Percentiles rank a stretch among this genome's conserved stretches.
Evolutionary conservation across 352 stramenopile species (phyloP).

Genomic region (Globisporangium cylindrosporum): DNA sequence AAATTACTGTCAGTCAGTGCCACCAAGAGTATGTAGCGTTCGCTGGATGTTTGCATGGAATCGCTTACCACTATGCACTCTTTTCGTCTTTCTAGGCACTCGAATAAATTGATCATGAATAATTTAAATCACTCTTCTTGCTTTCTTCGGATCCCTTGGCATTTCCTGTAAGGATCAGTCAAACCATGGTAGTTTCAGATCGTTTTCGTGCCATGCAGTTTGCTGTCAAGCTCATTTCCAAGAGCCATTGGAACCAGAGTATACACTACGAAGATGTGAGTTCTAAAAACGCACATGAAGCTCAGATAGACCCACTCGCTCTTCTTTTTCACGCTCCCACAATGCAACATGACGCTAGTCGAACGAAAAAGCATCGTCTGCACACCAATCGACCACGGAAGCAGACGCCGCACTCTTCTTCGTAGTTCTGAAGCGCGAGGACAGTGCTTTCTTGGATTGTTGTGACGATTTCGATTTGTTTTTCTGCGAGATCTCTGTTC

Average conservation of each 20-base stretch:
- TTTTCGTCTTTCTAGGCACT: background rate
- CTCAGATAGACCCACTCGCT: background rate
- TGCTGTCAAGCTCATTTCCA: background rate
- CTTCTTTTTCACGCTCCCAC: background rate
- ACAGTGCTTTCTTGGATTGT: slow-evolving; percentile 1
- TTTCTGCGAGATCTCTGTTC: background rate
- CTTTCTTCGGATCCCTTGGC: background rate
- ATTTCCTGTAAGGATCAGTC: background rate
- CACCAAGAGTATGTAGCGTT: background rate
- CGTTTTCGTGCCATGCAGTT: background rate
- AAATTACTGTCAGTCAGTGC: background rate
- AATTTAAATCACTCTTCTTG: background rate
- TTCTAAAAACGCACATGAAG: background rate
- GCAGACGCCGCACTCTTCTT: slow-evolving; percentile 9
- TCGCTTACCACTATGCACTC: background rate
- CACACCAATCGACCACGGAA: slow-evolving; percentile 7
- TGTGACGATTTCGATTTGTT: slow-evolving; percentile 9
- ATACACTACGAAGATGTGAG: background rate
- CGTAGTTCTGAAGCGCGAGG: background rate
- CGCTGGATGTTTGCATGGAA: background rate
- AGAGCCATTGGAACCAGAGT: background rate
- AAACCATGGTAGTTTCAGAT: background rate
- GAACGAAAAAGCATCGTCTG: slow-evolving; percentile 7
- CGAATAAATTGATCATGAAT: background rate
- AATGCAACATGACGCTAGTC: slow-evolving; percentile 3